Conservation (phyloP, 148 eudicot genomes). For the Oxyria digyna region DNA sequence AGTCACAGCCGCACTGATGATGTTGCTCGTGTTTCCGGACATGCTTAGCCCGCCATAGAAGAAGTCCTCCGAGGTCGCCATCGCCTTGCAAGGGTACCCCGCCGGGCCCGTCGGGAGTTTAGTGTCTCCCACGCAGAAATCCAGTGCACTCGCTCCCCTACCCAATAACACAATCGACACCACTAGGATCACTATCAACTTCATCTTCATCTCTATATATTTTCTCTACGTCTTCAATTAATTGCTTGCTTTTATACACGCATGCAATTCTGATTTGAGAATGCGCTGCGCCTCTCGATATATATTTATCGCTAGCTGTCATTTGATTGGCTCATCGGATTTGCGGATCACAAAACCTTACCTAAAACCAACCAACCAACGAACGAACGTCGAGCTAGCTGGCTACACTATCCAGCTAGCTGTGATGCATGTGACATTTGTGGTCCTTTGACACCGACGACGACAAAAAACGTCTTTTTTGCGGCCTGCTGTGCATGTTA, state of each 20-base stretch:
- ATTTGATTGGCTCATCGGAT: constrained; percentile 4
- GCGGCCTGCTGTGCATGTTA: neutral
- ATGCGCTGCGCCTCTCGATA: too few relatives aligned
- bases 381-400: neutral
- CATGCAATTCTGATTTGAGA: too few relatives aligned
- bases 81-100: constrained; percentile 70
- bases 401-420: neutral
- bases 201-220: constrained; percentile 27
- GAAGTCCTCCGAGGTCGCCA: constrained; percentile 41
- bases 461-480: neutral
- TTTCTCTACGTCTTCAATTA: too few relatives aligned
- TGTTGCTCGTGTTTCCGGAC: constrained; percentile 49
- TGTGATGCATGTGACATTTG: constrained; percentile 1
- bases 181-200: neutral
- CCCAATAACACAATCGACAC: constrained; percentile 25
- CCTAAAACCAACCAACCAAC: neutral
- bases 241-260: too few relatives aligned
- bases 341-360: neutral
- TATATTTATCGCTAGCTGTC: neutral
- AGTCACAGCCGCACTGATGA: constrained; percentile 69
- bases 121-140: constrained; percentile 66
- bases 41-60: constrained; percentile 35
- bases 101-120: constrained; percentile 35
- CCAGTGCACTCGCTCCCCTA: constrained; percentile 28
- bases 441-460: neutral